A percentile compares a stretch with the other conserved stretches of the same genome.
These are phyloP conservation scores for Amanita polypyramis DNA, from an alignment of 768 basidiomycete species.

Conservation along the genomic window DNA sequence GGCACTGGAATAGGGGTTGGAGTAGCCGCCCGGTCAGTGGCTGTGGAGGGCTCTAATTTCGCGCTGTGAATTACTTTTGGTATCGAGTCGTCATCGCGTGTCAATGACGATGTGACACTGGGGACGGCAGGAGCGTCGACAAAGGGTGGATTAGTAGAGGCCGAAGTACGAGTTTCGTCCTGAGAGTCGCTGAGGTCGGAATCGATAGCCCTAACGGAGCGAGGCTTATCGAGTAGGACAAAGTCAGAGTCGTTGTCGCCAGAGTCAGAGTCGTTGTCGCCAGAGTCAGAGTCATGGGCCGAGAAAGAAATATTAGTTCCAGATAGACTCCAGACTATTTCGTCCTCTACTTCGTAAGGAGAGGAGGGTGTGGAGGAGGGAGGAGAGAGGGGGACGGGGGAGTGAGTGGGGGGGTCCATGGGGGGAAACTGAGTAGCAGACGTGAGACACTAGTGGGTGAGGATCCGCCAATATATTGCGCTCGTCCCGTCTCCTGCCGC, in stretches of 20 bases:
- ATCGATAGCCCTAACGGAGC: constrained; percentile 13
- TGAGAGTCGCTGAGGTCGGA: constrained; percentile 1
- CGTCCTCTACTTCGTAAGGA: constrained; percentile 38
- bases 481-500: constrained; percentile 55
- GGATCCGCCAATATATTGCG: constrained; percentile 62
- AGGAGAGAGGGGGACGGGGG: constrained; percentile 2
- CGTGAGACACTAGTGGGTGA: constrained; percentile 8
- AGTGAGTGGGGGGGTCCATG: neutral
- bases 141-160: neutral
- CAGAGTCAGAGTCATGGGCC: constrained; percentile 6
- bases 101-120: no score
- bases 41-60: neutral
- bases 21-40: neutral
- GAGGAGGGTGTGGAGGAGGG: constrained; percentile 7
- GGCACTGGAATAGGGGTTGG: neutral
- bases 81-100: no score
- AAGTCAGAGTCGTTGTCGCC: constrained; percentile 36
- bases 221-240: constrained; percentile 31
- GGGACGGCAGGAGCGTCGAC: neutral
- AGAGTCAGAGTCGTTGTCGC: no score
- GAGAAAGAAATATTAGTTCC: constrained; percentile 21
- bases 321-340: constrained; percentile 42
- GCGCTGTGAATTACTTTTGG: no score
- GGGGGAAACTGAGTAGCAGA: neutral
- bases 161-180: neutral